Evolutionary conservation across 179 eudicot species (phyloP).

Genomic region (Spinacia oleracea): DNA sequence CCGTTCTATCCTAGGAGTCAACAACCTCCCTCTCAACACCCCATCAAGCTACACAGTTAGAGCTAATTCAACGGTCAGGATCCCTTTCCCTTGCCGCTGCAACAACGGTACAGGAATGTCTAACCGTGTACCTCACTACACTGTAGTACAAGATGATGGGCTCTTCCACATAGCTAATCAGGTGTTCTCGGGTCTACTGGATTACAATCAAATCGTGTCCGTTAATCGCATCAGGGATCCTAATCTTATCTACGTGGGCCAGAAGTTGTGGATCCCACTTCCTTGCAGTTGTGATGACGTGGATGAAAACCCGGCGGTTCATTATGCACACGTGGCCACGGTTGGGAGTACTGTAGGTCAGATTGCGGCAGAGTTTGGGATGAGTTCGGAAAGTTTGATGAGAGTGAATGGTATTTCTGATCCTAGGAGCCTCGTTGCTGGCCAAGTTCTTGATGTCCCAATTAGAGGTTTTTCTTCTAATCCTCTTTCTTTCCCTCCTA

Average conservation of each 20-base stretch:
- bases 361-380: constrained; percentile 56
- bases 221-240: constrained; percentile 46
- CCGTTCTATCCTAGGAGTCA: constrained; percentile 55
- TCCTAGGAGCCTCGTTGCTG: constrained; percentile 51
- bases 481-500: neutral
- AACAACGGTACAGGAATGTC: constrained; percentile 53
- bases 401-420: constrained; percentile 50
- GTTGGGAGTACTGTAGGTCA: constrained; percentile 40
- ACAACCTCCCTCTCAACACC: constrained; percentile 54
- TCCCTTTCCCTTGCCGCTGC: constrained; percentile 77
- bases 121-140: constrained; percentile 49
- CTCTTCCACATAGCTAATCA: constrained; percentile 50
- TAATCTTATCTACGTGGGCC: constrained; percentile 40
- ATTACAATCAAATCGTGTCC: constrained; percentile 44
- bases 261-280: constrained; percentile 69
- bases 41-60: constrained; percentile 21
- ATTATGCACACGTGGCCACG: constrained; percentile 57
- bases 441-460: constrained; percentile 75
- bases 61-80: constrained; percentile 38
- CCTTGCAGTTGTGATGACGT: constrained; percentile 96
- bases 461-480: constrained; percentile 46
- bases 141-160: constrained; percentile 45
- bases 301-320: constrained; percentile 58
- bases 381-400: constrained; percentile 38
- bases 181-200: constrained; percentile 54